Evolutionary conservation across 352 stramenopile species (phyloP).

Genomic region (Aphanomyces cochlioides): DNA sequence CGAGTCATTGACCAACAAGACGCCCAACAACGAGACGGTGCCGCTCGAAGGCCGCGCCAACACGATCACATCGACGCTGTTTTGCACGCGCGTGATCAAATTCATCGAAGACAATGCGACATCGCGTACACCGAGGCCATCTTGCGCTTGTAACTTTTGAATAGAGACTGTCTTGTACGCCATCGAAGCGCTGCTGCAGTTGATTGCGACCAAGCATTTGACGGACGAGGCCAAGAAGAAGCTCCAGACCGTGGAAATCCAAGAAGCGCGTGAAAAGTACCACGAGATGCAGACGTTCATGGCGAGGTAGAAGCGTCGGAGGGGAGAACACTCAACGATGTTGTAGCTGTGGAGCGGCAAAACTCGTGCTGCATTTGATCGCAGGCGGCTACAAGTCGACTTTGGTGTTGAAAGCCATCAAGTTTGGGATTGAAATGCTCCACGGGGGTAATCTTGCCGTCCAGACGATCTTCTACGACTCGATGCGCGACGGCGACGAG

Average conservation of each 20-base stretch:
- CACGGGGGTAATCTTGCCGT: conserved; percentile 32
- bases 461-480: conserved; percentile 32
- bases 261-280: conserved; percentile 26
- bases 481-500: conserved; percentile 30
- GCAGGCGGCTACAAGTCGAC: conserved; percentile 17
- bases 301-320: conserved; percentile 4
- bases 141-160: background rate
- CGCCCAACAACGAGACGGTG: background rate
- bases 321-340: background rate
- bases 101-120: conserved; percentile 26
- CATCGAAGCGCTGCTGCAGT: conserved; percentile 18
- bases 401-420: conserved; percentile 23
- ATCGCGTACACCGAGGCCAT: conserved; percentile 7
- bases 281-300: conserved; percentile 26
- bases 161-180: conserved; percentile 20
- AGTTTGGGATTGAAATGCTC: conserved; percentile 30
- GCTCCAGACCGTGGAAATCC: conserved; percentile 24
- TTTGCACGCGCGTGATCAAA: conserved; percentile 24
- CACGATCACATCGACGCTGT: conserved; percentile 23
- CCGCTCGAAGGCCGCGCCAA: conserved; percentile 22
- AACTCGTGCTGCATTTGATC: conserved; percentile 27
- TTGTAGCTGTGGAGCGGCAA: conserved; percentile 23
- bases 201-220: conserved; percentile 21
- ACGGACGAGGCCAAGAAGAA: conserved; percentile 23
- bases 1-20: conserved; percentile 25